phyloP scores from a whole-genome alignment of 805 yeast genomes.

The Candida boidinii region DNA sequence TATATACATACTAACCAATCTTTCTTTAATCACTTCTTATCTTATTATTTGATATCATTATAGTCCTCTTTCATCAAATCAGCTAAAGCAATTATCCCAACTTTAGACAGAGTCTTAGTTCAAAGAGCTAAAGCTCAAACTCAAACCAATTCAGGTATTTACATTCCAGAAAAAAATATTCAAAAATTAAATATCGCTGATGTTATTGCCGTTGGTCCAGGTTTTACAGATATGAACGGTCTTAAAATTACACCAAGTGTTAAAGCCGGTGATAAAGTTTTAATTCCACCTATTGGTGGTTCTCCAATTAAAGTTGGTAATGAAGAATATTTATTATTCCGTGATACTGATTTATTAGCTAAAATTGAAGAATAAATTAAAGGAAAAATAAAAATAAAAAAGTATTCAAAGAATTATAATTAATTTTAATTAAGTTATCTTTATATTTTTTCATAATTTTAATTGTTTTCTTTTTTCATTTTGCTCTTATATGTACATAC shows the following conservation, averaged over 20 bases:
- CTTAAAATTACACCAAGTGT: conserved; percentile 66
- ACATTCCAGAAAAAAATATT: conserved; percentile 92
- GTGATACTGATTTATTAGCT: conserved; percentile 93
- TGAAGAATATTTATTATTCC: conserved; percentile 55
- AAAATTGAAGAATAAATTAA: conserved; percentile 57
- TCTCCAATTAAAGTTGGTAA: conserved; percentile 80
- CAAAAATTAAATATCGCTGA: conserved; percentile 89
- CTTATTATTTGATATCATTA: too few species aligned
- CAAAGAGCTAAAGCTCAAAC: conserved; percentile 91
- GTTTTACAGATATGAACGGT: conserved; percentile 71
- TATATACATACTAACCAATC: too few species aligned
- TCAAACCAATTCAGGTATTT: conserved; percentile 88
- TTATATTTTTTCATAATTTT: too few species aligned
- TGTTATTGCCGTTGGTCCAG: conserved; percentile 94
- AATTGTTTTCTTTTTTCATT: too few species aligned
- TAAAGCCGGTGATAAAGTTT: conserved; percentile 83
- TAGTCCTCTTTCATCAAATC: conserved; percentile 71
- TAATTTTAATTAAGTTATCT: too few species aligned
- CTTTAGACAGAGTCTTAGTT: conserved; percentile 92
- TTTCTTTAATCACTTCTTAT: too few species aligned
- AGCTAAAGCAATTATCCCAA: conserved; percentile 82
- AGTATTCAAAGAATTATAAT: not conserved
- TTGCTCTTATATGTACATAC: too few species aligned
- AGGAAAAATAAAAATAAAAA: not conserved
- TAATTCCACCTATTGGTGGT: conserved; percentile 94